A percentile compares a stretch with the other conserved stretches of the same genome.
These are phyloP conservation scores for Coemansia sp. DNA, from an alignment of 192 early-diverging fungal genomes.

Conservation along the genomic window DNA sequence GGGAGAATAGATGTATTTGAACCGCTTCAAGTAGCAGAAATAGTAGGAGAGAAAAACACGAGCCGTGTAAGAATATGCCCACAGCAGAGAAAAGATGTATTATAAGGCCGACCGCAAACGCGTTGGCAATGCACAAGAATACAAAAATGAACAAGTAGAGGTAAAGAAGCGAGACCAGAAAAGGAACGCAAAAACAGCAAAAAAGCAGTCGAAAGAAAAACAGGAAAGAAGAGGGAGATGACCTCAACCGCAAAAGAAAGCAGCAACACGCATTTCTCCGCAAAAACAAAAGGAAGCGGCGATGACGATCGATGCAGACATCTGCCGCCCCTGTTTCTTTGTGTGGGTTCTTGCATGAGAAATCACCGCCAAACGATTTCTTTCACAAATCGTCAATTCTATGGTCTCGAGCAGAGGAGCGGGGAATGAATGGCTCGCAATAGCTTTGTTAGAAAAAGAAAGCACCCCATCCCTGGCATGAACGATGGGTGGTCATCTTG, in stretches of 20 bases:
- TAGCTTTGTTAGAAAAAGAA: too few species aligned
- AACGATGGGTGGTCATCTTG: neutral
- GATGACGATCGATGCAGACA: neutral
- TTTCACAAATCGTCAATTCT: too few species aligned
- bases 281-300: slow-evolving; percentile 1
- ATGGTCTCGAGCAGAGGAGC: too few species aligned
- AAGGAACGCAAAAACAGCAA: neutral
- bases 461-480: neutral
- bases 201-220: neutral
- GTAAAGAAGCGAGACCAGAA: neutral
- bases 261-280: neutral
- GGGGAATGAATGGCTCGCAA: too few species aligned
- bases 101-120: neutral
- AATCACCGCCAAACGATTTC: neutral
- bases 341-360: neutral
- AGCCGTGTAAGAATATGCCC: too few species aligned
- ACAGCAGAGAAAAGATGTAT: neutral
- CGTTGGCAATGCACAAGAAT: neutral
- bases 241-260: neutral
- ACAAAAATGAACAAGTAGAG: neutral
- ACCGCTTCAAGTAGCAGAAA: neutral
- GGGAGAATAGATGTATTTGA: neutral
- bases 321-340: neutral
- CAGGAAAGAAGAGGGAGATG: neutral
- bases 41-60: neutral